Evolutionary conservation across 306 rosid species (phyloP).

Genomic region (Cicer yamashitae): DNA sequence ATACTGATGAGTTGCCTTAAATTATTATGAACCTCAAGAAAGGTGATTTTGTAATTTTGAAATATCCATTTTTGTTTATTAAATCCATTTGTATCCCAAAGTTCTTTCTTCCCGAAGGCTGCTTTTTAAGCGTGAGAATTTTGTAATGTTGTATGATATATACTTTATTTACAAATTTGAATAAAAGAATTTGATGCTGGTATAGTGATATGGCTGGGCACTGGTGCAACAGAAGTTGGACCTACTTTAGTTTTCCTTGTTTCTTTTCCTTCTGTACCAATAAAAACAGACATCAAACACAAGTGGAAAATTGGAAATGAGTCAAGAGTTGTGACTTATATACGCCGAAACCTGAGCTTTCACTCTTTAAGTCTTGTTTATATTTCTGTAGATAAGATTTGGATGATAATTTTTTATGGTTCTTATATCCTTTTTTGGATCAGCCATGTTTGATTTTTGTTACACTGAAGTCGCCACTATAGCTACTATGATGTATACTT

Average conservation of each 20-base stretch:
- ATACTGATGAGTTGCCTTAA: constrained; percentile 54
- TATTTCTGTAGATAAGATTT: constrained; percentile 20
- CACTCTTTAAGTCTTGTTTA: background rate
- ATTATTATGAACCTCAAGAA: constrained; percentile 29
- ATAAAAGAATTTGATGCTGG: constrained; percentile 5
- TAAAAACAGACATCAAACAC: background rate
- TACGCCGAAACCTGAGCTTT: too few species aligned
- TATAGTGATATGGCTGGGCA: background rate
- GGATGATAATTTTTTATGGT: background rate
- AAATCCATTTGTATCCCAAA: background rate
- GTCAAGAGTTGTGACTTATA: constrained; percentile 26
- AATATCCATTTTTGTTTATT: constrained; percentile 12
- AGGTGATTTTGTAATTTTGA: constrained; percentile 5
- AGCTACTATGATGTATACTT: constrained; percentile 18
- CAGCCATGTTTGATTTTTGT: constrained; percentile 23
- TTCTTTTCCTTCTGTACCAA: constrained; percentile 12
- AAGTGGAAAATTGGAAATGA: constrained; percentile 5
- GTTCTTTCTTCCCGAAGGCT: constrained; percentile 32
- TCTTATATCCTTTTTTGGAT: background rate
- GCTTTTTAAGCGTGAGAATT: constrained; percentile 27
- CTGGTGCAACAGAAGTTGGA: constrained; percentile 3
- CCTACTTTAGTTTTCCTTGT: constrained; percentile 15
- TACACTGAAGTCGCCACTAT: constrained; percentile 37
- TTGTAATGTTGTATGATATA: constrained; percentile 23
- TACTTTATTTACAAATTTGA: constrained; percentile 14